These are phyloP conservation scores for Pholiota adiposa DNA, from an alignment of 1,284 basidiomycete species.

Conservation along the genomic window DNA sequence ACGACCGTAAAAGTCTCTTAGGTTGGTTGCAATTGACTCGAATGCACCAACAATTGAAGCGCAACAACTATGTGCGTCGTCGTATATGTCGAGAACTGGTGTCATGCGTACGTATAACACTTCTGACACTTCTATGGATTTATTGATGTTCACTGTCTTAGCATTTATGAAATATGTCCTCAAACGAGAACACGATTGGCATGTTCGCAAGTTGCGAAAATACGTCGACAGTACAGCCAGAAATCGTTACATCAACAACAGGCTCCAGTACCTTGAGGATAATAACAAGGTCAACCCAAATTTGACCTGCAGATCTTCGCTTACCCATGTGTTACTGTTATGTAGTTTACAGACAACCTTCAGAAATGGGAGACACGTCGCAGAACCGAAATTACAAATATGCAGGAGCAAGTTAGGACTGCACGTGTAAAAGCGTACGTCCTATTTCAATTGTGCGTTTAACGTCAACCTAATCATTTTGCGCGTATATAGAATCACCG, in stretches of 20 bases:
- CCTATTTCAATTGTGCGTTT: not conserved
- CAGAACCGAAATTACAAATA: too few species aligned
- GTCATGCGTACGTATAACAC: too few species aligned
- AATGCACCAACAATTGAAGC: too few species aligned
- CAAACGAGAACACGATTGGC: slow-evolving; percentile 9
- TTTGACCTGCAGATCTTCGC: not conserved
- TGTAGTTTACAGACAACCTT: not conserved
- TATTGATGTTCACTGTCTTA: not conserved
- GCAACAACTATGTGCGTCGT: too few species aligned
- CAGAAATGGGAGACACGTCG: not conserved
- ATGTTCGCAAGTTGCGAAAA: not conserved
- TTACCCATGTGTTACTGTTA: not conserved
- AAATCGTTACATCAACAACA: not conserved
- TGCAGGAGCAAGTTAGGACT: not conserved
- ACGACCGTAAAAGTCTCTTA: not conserved
- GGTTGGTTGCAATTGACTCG: not conserved
- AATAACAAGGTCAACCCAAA: not conserved
- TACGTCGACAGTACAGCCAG: not conserved
- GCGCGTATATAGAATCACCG: slow-evolving; percentile 5
- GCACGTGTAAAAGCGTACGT: not conserved
- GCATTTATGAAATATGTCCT: not conserved
- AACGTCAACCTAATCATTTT: not conserved
- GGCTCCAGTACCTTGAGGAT: not conserved
- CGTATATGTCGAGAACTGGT: too few species aligned
- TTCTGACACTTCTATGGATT: too few species aligned